A percentile compares a stretch with the other conserved stretches of the same genome.
phyloP scores from a whole-genome alignment of 2,329 filamentous ascomycete genomes.

The Drechmeria coniospora region DNA sequence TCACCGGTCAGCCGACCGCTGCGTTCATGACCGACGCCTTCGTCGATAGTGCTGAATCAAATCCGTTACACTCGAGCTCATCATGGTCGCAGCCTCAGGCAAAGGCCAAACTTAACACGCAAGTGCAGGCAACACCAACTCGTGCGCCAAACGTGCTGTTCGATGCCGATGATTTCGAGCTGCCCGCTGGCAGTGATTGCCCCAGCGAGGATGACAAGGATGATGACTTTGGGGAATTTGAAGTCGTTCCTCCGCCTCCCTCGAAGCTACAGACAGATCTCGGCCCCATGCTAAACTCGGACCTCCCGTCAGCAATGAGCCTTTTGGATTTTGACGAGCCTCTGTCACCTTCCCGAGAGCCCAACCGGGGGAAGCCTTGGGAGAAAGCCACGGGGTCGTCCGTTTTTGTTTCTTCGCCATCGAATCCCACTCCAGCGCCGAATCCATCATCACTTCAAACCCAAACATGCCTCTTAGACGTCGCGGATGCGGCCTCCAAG shows the following conservation, averaged over 20 bases:
- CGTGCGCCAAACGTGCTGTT: constrained; percentile 46
- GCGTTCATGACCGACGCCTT: constrained; percentile 39
- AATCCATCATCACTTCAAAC: constrained; percentile 38
- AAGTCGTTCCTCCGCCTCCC: constrained; percentile 22
- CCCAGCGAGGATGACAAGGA: constrained; percentile 34
- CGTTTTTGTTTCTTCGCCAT: too few species aligned
- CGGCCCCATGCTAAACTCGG: too few species aligned
- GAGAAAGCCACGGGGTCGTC: too few species aligned
- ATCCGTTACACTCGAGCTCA: neutral
- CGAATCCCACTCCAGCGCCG: constrained; percentile 20
- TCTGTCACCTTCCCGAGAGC: too few species aligned
- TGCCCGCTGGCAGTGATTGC: constrained; percentile 22
- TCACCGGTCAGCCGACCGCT: constrained; percentile 31
- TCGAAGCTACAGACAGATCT: constrained; percentile 4
- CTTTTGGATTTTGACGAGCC: too few species aligned
- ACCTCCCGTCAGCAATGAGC: too few species aligned
- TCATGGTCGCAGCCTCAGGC: constrained; percentile 4
- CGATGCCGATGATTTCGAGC: constrained; percentile 43
- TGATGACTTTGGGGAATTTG: constrained; percentile 46
- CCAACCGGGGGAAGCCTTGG: too few species aligned
- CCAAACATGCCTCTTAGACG: constrained; percentile 35
- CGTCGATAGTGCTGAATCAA: constrained; percentile 18
- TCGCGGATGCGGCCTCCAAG: constrained; percentile 29
- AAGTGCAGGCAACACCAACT: constrained; percentile 9
- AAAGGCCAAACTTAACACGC: constrained; percentile 9